These are phyloP conservation scores for Monosporascus sp. DNA, from an alignment of 2,329 filamentous ascomycete species.

Conservation along the genomic window DNA sequence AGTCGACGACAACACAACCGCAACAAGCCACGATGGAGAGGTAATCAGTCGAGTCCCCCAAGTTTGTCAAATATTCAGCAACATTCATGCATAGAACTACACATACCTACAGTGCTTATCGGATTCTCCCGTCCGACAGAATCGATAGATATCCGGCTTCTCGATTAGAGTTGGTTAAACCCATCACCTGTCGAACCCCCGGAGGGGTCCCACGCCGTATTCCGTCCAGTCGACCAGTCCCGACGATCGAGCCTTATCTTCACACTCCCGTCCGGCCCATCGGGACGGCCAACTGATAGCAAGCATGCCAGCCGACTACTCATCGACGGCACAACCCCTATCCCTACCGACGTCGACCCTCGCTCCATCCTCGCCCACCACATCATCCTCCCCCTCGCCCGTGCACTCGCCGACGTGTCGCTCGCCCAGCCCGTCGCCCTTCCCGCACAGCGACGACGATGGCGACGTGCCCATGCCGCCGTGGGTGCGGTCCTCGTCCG, in stretches of 20 bases:
- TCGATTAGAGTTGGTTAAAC: too few species aligned
- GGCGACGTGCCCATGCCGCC: constrained; percentile 2
- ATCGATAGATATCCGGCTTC: too few species aligned
- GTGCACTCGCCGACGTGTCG: constrained; percentile 24
- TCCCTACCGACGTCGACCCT: constrained; percentile 35
- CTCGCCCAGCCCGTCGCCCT: constrained; percentile 20
- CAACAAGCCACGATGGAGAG: too few species aligned
- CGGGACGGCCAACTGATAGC: not conserved
- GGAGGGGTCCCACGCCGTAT: too few species aligned
- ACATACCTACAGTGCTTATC: too few species aligned
- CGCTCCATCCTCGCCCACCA: constrained; percentile 16
- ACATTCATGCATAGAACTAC: too few species aligned
- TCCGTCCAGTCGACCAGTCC: too few species aligned
- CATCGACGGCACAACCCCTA: constrained; percentile 43
- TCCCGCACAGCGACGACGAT: constrained; percentile 13
- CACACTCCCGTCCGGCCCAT: not conserved
- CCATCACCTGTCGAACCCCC: too few species aligned
- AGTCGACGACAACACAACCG: too few species aligned
- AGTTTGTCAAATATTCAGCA: too few species aligned
- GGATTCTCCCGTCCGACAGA: too few species aligned
- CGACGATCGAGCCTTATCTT: not conserved
- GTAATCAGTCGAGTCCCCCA: too few species aligned
- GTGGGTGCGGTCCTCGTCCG: not conserved
- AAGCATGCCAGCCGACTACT: constrained; percentile 47
- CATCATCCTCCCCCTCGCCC: constrained; percentile 19